A percentile compares a stretch with the other conserved stretches of the same genome.
Conservation (phyloP, 2,329 filamentous ascomycete species). For the Fusarium sororula region DNA sequence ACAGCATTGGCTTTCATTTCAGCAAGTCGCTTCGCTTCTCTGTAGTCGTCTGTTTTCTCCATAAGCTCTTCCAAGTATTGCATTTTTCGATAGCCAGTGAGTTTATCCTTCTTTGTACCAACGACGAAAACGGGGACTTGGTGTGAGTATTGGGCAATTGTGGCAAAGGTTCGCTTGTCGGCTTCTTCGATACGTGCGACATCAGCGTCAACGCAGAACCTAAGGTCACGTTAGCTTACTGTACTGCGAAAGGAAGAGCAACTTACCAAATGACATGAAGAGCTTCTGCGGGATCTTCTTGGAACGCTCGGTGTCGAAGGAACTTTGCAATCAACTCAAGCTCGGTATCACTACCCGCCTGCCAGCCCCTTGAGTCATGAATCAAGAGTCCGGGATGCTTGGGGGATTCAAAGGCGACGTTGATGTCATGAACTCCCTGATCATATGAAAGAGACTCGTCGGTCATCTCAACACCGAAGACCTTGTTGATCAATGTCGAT, state of each 20-base stretch:
- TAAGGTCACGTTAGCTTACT: neutral
- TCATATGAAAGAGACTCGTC: slow-evolving; percentile 37
- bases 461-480: slow-evolving; percentile 41
- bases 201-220: slow-evolving; percentile 41
- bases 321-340: slow-evolving; percentile 41
- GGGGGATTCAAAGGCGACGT: slow-evolving; percentile 39
- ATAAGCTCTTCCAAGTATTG: slow-evolving; percentile 36
- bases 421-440: slow-evolving; percentile 41
- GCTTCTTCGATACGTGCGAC: slow-evolving; percentile 41
- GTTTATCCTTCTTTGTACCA: slow-evolving; percentile 41
- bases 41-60: slow-evolving; percentile 39
- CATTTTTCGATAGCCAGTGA: slow-evolving; percentile 33
- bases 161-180: slow-evolving; percentile 40
- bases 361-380: slow-evolving; percentile 41
- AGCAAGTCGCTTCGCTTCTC: slow-evolving; percentile 35
- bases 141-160: slow-evolving; percentile 39
- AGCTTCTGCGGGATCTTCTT: slow-evolving; percentile 38
- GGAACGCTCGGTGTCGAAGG: slow-evolving; percentile 37
- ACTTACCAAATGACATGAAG: slow-evolving; percentile 39
- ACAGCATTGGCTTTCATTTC: slow-evolving; percentile 34
- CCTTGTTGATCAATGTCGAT: slow-evolving; percentile 42
- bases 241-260: rapidly evolving
- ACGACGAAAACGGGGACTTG: slow-evolving; percentile 41
- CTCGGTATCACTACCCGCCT: slow-evolving; percentile 37
- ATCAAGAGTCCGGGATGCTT: slow-evolving; percentile 38